phyloP scores from a whole-genome alignment of 2,329 filamentous ascomycete genomes.

The Clonostachys rhizophaga region DNA sequence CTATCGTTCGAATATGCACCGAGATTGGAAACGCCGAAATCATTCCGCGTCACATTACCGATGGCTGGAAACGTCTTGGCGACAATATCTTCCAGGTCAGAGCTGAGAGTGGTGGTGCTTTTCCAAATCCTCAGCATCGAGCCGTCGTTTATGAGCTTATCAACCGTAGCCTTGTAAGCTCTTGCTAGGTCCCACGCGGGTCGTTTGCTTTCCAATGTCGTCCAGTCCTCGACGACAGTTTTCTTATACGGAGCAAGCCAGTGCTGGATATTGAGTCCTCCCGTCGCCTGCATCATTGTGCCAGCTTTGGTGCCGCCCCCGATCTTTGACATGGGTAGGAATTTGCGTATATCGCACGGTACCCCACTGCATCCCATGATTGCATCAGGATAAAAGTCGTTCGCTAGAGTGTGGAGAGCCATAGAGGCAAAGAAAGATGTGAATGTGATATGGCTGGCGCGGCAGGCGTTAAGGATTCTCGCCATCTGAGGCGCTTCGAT shows the following conservation, averaged over 20 bases:
- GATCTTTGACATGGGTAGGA: background rate
- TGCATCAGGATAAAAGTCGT: background rate
- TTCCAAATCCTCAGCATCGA: background rate
- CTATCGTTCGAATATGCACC: constrained; percentile 3
- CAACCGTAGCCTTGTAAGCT: background rate
- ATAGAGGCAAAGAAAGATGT: background rate
- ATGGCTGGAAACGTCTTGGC: constrained; percentile 4
- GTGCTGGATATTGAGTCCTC: background rate
- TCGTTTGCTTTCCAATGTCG: background rate
- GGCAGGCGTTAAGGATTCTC: background rate
- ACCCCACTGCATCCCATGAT: background rate
- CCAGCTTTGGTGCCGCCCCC: background rate
- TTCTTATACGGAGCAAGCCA: background rate
- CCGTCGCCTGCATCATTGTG: background rate
- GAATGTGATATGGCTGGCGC: background rate
- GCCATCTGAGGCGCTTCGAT: background rate
- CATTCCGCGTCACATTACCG: constrained; percentile 3
- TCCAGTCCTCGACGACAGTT: background rate
- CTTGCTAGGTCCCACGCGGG: background rate
- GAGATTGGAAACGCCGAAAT: constrained; percentile 6
- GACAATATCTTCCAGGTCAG: constrained; percentile 3
- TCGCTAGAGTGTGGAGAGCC: background rate
- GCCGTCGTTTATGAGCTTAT: background rate
- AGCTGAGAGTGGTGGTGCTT: background rate
- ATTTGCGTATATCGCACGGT: background rate